Base-by-base conservation (phyloP, 2,329 filamentous ascomycete genomes). In the Nemania bipapillata region DNA sequence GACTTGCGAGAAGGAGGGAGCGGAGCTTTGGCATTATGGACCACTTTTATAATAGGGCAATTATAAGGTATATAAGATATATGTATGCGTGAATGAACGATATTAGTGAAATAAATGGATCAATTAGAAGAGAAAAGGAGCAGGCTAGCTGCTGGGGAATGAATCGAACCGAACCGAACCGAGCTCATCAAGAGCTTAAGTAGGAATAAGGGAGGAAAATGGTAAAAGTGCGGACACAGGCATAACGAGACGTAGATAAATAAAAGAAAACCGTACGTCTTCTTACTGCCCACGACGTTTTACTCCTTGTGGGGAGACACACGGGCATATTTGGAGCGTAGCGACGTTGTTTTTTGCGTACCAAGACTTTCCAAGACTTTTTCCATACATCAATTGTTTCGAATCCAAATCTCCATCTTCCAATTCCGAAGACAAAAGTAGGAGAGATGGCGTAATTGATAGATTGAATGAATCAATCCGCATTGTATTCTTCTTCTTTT, bases 1-100 rank as follows among this genome's bases (percentile, higher is more conserved):
- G 57, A 20, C 68, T 70, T 6, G 73, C 53, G 40, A 74, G 40
- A 20, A 77, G 61, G 30, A 76, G 57, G 2, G 75, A 75, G 58
- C 75, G 74, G 68, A 77, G 68, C 70, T 69, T 75, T 68, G 75
- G 74, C 76, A 77, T 77, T 59, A 60, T 49, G 63, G 3, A 6
- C 11, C 6, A 24, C 12, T 28, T 8, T 24, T 11, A 17, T 50
- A 17, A n/a, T 32, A 11, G 17, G 15, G n/a, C n/a, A 5, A 3
- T 12, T 47, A 28, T 74, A 57, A n/a, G 17, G n/a, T 45, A 45
- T 45, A 40, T 45, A 32, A 32, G 30, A 32, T 20, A 28, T 55
- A 47, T 17, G 12, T 56, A 32, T 65, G 57, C 63, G 60, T 32
- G 26, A 57, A 64, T 66, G 24, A 55, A 59, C 59, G 30, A 26